Conservation (phyloP, 78 protist species). For the Isochrysis galbana region DNA sequence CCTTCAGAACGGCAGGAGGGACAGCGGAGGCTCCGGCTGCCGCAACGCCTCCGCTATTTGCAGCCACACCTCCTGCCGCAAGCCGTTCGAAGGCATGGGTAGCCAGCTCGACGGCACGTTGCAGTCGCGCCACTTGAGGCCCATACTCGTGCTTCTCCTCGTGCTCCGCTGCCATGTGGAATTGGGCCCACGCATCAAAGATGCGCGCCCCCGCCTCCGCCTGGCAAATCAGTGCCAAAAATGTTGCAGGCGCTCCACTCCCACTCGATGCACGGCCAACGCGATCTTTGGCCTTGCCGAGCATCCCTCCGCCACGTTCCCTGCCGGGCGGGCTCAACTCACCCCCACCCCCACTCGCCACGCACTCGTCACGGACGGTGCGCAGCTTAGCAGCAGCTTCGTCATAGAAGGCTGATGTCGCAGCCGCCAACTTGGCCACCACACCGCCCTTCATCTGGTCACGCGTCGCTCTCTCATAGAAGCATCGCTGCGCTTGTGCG, state of each 20-base stretch:
- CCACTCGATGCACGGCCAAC: too few species aligned
- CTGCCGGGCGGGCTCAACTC: too few species aligned
- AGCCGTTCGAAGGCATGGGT: too few species aligned
- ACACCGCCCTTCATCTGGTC: neutral
- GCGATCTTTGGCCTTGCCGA: too few species aligned
- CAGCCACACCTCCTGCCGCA: too few species aligned
- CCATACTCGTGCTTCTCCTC: neutral
- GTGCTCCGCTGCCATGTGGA: neutral
- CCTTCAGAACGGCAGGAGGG: neutral
- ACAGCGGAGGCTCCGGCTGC: neutral
- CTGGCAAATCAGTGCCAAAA: neutral
- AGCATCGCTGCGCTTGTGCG: conserved; percentile 15
- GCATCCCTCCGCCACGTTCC: too few species aligned
- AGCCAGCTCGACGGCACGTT: neutral
- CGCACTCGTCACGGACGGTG: too few species aligned
- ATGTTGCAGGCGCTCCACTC: neutral
- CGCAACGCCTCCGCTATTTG: too few species aligned
- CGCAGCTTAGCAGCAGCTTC: too few species aligned
- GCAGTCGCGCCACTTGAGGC: neutral
- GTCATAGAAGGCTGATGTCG: neutral
- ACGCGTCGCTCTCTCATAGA: neutral
- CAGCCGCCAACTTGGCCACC: neutral
- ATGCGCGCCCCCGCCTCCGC: neutral
- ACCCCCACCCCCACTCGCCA: too few species aligned
- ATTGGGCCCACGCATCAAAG: neutral